These are phyloP conservation scores for Dionaea muscipula DNA, from an alignment of 179 eudicot genomes.

Conservation along the genomic window DNA sequence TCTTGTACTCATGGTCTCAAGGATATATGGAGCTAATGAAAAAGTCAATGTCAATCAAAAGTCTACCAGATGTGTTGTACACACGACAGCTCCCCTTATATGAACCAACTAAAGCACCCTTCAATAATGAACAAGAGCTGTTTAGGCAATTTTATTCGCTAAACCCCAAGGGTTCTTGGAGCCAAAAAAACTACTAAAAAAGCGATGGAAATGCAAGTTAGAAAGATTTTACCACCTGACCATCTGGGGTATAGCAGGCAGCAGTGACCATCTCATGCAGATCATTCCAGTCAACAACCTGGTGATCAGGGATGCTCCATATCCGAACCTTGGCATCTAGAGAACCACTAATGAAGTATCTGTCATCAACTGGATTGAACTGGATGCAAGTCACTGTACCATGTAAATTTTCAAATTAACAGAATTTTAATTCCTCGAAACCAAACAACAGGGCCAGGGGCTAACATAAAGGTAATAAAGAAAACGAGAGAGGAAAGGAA, in stretches of 20 bases:
- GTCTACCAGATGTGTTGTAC: slow-evolving; percentile 74
- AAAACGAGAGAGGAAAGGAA: not conserved
- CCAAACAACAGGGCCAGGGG: not conserved
- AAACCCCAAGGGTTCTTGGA: not conserved
- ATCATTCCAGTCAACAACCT: slow-evolving; percentile 97
- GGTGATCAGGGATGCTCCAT: slow-evolving; percentile 95
- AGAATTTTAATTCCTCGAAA: not conserved
- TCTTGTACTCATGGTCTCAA: too few species aligned
- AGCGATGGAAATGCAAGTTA: too few species aligned
- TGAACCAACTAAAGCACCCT: slow-evolving; percentile 96
- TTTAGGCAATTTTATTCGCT: slow-evolving; percentile 16
- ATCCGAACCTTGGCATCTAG: slow-evolving; percentile 95
- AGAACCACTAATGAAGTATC: slow-evolving; percentile 93
- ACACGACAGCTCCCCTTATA: slow-evolving; percentile 90
- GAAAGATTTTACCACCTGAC: slow-evolving; percentile 43
- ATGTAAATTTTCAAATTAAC: not conserved
- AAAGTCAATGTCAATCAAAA: not conserved
- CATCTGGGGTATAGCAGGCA: slow-evolving; percentile 97
- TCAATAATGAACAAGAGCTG: slow-evolving; percentile 19
- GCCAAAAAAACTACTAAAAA: slow-evolving; percentile 2
- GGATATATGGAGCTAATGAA: slow-evolving; percentile 1
- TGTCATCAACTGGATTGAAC: slow-evolving; percentile 90
- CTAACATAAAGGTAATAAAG: not conserved
- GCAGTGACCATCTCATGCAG: slow-evolving; percentile 99
- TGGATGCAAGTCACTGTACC: slow-evolving; percentile 94